These are phyloP conservation scores for Backusella mclennaniae DNA, from an alignment of 192 early-diverging fungal species.

Conservation along the genomic window DNA sequence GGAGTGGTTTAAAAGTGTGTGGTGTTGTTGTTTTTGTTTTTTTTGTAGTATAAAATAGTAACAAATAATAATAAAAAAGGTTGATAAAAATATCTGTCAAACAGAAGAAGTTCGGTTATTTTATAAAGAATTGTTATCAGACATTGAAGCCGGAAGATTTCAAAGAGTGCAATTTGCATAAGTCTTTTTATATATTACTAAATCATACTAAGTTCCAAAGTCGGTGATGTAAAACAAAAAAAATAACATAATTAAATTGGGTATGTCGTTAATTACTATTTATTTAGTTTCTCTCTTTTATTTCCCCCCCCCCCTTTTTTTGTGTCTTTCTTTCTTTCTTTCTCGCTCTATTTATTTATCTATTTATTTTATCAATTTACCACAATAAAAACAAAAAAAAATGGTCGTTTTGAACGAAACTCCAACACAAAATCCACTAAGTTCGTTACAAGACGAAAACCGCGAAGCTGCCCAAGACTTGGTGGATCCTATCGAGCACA, in stretches of 20 bases:
- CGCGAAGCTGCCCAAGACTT: constrained; percentile 19
- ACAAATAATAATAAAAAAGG: background rate
- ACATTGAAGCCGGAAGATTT: constrained; percentile 7
- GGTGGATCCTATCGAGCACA: constrained; percentile 4
- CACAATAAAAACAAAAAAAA: background rate
- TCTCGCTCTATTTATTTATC: background rate
- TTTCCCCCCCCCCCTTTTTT: background rate
- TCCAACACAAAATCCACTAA: background rate
- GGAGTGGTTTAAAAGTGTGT: background rate
- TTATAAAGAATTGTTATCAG: constrained; percentile 1
- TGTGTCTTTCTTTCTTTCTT: background rate
- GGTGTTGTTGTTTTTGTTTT: no score
- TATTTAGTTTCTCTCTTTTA: background rate
- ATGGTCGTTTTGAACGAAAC: background rate
- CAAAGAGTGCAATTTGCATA: background rate
- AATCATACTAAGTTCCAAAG: background rate
- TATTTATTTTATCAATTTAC: background rate
- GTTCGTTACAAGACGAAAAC: background rate
- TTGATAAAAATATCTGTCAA: constrained; percentile 2
- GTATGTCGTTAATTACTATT: background rate
- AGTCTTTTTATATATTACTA: background rate
- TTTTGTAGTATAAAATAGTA: background rate
- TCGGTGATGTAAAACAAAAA: background rate
- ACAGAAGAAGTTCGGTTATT: background rate
- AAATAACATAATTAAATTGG: background rate